Conservation (phyloP, 306 rosid species). For the Cucurbita argyrosperma region DNA sequence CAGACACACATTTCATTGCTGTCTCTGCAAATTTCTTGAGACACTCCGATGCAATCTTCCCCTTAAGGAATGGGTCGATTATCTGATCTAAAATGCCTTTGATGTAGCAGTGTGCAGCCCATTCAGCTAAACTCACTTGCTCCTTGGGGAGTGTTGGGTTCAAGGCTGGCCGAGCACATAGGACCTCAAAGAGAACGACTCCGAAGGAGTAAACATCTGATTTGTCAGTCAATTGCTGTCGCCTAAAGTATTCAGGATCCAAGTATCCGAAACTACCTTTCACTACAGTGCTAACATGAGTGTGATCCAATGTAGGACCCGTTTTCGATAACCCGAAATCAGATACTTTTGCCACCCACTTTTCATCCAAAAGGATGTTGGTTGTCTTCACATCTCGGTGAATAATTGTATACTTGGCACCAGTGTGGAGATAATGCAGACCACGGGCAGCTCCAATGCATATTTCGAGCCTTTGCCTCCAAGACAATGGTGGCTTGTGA, state of each 20-base stretch:
- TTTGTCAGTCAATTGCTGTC: constrained; percentile 94
- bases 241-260: constrained; percentile 97
- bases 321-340: constrained; percentile 98
- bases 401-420: constrained; percentile 92
- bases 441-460: constrained; percentile 99
- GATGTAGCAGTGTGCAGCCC: constrained; percentile 92
- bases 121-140: constrained; percentile 97
- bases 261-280: constrained; percentile 97
- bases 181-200: constrained; percentile 81
- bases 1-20: constrained; percentile 93
- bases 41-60: constrained; percentile 84
- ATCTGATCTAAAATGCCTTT: constrained; percentile 84
- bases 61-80: constrained; percentile 71
- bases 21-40: constrained; percentile 90
- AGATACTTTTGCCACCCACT: constrained; percentile 98
- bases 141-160: constrained; percentile 85
- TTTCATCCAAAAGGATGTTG: constrained; percentile 89
- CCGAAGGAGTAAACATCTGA: constrained; percentile 98
- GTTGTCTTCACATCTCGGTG: constrained; percentile 98
- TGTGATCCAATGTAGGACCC: constrained; percentile 91
- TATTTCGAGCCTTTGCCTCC: constrained; percentile 99
- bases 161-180: constrained; percentile 95
- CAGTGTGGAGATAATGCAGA: constrained; percentile 91
- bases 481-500: constrained; percentile 88
- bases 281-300: constrained; percentile 95